These are phyloP conservation scores for Penicillium maclennaniae DNA, from an alignment of 495 filamentous ascomycete genomes.

Conservation along the genomic window DNA sequence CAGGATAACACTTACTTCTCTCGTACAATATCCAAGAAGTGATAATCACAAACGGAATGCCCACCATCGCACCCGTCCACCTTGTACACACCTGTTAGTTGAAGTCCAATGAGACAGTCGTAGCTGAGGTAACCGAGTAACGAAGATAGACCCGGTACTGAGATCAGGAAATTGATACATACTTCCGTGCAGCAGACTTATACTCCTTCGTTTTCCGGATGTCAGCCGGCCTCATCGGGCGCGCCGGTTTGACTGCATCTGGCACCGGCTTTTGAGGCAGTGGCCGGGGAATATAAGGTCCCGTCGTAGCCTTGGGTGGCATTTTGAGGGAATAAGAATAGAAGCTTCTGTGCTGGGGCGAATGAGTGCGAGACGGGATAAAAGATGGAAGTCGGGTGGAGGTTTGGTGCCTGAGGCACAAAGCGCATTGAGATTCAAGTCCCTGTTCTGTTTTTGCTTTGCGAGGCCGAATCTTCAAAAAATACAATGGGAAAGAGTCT, in stretches of 20 bases:
- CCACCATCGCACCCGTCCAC: slow-evolving; percentile 50
- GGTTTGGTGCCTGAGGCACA: not conserved
- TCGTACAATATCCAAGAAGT: slow-evolving; percentile 27
- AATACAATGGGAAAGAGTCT: too few species aligned
- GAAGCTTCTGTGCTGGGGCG: not conserved
- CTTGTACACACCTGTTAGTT: slow-evolving; percentile 22
- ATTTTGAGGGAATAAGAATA: not conserved
- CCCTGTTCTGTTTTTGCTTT: too few species aligned
- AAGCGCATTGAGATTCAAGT: not conserved
- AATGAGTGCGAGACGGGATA: not conserved
- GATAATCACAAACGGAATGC: slow-evolving; percentile 49
- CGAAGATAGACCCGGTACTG: not conserved
- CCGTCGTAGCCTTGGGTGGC: not conserved
- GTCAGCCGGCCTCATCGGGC: slow-evolving; percentile 13
- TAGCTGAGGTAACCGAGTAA: not conserved
- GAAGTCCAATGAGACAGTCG: not conserved
- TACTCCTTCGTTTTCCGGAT: slow-evolving; percentile 30
- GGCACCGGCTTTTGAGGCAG: not conserved
- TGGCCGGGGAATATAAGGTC: not conserved
- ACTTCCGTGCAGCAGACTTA: slow-evolving; percentile 27
- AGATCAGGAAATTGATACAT: not conserved
- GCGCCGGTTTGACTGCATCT: slow-evolving; percentile 1
- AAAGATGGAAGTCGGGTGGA: not conserved
- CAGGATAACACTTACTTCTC: slow-evolving; percentile 13
- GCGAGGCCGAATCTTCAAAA: too few species aligned